Conservation (phyloP, 2,329 filamentous ascomycete species). For the Paraphoma sp. region DNA sequence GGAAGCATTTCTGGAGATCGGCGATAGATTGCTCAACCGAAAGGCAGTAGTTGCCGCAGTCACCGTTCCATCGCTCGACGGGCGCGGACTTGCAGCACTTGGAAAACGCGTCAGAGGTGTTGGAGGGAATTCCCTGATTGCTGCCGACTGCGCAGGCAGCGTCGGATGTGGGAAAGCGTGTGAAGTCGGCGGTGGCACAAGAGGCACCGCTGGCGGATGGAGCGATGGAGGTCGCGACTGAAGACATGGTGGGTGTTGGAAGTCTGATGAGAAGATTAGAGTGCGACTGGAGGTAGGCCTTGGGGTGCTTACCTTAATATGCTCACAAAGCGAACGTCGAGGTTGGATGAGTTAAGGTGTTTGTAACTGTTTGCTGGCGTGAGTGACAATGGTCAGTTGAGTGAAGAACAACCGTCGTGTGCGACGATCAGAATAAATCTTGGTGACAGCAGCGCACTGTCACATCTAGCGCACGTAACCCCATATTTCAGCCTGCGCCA, state of each 20-base stretch:
- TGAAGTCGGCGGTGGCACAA: constrained; percentile 34
- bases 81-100: constrained; percentile 42
- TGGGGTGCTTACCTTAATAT: not conserved
- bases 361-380: not conserved
- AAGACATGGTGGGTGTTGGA: constrained; percentile 20
- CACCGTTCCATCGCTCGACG: constrained; percentile 35
- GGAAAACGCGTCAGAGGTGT: constrained; percentile 30
- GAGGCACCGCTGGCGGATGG: constrained; percentile 20
- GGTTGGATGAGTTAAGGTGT: not conserved
- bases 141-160: constrained; percentile 37
- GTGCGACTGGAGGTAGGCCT: not conserved
- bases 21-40: constrained; percentile 31
- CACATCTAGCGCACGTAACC: constrained; percentile 9
- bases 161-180: constrained; percentile 34
- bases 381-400: not conserved
- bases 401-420: not conserved
- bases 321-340: not conserved
- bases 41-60: constrained; percentile 41
- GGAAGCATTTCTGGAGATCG: constrained; percentile 37
- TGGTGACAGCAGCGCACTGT: not conserved
- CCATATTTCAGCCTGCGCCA: constrained; percentile 2
- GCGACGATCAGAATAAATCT: constrained; percentile 3
- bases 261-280: not conserved
- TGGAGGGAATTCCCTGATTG: constrained; percentile 28
- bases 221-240: constrained; percentile 21